A percentile compares a stretch with the other conserved stretches of the same genome.
phyloP scores from a whole-genome alignment of 2,329 filamentous ascomycete genomes.

The Penicillium sclerotigenum region DNA sequence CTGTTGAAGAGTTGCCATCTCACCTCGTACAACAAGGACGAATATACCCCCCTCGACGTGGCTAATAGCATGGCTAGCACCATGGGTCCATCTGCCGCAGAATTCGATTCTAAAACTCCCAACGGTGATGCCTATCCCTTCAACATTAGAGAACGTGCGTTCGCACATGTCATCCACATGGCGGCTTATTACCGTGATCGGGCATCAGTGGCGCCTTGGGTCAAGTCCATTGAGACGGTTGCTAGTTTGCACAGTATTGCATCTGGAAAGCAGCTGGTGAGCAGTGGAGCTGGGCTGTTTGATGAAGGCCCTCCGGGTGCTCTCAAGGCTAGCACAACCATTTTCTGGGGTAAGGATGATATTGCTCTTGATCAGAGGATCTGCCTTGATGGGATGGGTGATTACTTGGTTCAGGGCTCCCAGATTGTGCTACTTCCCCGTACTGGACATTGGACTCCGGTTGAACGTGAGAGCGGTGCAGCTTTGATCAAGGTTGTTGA shows the following conservation, averaged over 20 bases:
- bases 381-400: slow-evolving; percentile 51
- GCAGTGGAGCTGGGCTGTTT: slow-evolving; percentile 44
- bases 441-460: slow-evolving; percentile 54
- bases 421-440: slow-evolving; percentile 50
- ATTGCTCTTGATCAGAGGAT: slow-evolving; percentile 50
- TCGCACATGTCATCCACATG: slow-evolving; percentile 51
- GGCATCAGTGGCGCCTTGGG: slow-evolving; percentile 47
- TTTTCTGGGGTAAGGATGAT: slow-evolving; percentile 55
- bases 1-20: slow-evolving; percentile 47
- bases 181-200: slow-evolving; percentile 55
- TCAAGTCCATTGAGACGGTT: slow-evolving; percentile 51
- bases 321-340: slow-evolving; percentile 51
- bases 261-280: slow-evolving; percentile 31
- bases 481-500: slow-evolving; percentile 44
- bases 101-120: slow-evolving; percentile 39
- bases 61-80: slow-evolving; percentile 51
- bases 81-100: slow-evolving; percentile 49
- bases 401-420: slow-evolving; percentile 50
- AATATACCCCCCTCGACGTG: slow-evolving; percentile 34
- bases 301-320: slow-evolving; percentile 45
- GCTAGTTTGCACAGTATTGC: slow-evolving; percentile 47
- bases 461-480: slow-evolving; percentile 45
- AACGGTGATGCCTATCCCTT: slow-evolving; percentile 39
- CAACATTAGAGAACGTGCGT: slow-evolving; percentile 41
- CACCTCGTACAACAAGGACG: slow-evolving; percentile 34